phyloP scores from a whole-genome alignment of 169 alveolate genomes.

The Plasmodium blacklocki region DNA sequence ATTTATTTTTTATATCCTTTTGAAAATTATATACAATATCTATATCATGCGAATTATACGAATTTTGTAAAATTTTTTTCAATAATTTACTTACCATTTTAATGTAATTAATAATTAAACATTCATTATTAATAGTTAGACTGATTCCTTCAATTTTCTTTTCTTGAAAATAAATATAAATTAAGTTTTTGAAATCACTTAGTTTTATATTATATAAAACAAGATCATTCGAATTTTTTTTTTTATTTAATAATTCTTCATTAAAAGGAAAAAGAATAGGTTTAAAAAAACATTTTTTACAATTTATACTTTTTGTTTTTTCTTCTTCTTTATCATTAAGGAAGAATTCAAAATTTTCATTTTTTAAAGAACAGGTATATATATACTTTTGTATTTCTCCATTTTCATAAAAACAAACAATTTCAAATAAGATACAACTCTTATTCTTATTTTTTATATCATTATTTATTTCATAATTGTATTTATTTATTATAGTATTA shows the following conservation, averaged over 20 bases:
- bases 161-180: slow-evolving; percentile 54
- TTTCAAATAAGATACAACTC: slow-evolving; percentile 35
- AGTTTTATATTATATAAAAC: slow-evolving; percentile 12
- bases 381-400: slow-evolving; percentile 29
- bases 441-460: slow-evolving; percentile 16
- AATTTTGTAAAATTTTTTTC: not conserved
- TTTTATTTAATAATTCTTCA: slow-evolving; percentile 54
- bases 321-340: slow-evolving; percentile 22
- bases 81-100: slow-evolving; percentile 40
- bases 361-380: slow-evolving; percentile 43
- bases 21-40: not conserved
- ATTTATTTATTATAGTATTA: slow-evolving; percentile 24
- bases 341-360: slow-evolving; percentile 40
- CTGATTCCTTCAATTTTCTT: slow-evolving; percentile 50
- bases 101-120: slow-evolving; percentile 35
- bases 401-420: slow-evolving; percentile 41
- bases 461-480: slow-evolving; percentile 37
- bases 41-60: not conserved
- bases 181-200: slow-evolving; percentile 35
- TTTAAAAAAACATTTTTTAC: slow-evolving; percentile 26
- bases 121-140: slow-evolving; percentile 30
- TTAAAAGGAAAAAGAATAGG: slow-evolving; percentile 71
- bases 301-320: slow-evolving; percentile 1
- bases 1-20: not conserved
- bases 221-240: slow-evolving; percentile 10